Evolutionary conservation across 768 basidiomycete species (phyloP).

Genomic region (Hygrophoropsis aurantiaca): DNA sequence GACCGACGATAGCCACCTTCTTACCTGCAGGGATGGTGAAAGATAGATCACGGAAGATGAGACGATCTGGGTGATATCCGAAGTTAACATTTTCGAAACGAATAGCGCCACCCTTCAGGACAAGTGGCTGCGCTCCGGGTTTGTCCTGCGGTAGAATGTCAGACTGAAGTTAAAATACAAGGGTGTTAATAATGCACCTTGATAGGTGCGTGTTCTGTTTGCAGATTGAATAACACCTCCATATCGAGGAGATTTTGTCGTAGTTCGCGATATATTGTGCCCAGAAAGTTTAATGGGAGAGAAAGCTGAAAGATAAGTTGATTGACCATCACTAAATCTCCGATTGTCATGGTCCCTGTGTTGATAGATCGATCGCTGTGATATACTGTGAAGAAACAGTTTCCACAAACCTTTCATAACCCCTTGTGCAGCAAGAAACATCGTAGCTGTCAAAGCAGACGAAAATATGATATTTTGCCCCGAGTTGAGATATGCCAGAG

Average conservation of each 20-base stretch:
- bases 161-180: not conserved
- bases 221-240: conserved; percentile 91
- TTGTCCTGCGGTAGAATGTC: conserved; percentile 51
- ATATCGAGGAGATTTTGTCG: conserved; percentile 95
- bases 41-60: conserved; percentile 84
- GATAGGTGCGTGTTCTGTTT: conserved; percentile 73
- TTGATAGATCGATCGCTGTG: conserved; percentile 4
- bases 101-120: conserved; percentile 80
- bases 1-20: conserved; percentile 96
- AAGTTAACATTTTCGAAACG: conserved; percentile 91
- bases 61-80: conserved; percentile 87
- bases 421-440: conserved; percentile 96
- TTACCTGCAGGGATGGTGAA: conserved; percentile 95
- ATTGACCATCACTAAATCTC: conserved; percentile 99
- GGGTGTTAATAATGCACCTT: conserved; percentile 39
- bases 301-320: conserved; percentile 98
- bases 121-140: conserved; percentile 64
- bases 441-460: conserved; percentile 86
- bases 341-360: conserved; percentile 94
- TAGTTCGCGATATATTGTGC: conserved; percentile 95
- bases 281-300: conserved; percentile 94
- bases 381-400: not conserved
- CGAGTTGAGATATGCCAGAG: conserved; percentile 89
- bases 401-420: conserved; percentile 74
- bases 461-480: conserved; percentile 98